Evolutionary conservation across 768 basidiomycete species (phyloP), one percentile per base, ranked within the genome.

Genomic region (Trametes sanguinea): DNA sequence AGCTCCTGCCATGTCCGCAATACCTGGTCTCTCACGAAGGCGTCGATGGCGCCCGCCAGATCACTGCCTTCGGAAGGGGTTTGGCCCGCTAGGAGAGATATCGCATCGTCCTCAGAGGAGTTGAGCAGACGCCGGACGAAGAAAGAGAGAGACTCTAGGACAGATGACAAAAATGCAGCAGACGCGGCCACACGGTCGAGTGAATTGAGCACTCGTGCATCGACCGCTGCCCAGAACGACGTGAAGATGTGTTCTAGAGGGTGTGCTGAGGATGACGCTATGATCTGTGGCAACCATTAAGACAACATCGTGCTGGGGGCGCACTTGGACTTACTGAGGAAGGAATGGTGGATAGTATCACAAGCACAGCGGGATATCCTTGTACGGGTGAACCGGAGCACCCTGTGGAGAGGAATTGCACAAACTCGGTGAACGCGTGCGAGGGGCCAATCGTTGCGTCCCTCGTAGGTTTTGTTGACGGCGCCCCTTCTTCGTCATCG

Each of bases 291-390:
- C 71, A 39, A 77, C 68, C 39, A 75, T 75, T 73, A 78, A 3
- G 42, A 51, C 11, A 29, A 9, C 2, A 32, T 32, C 33, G 17
- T 54, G 5, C 33, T 13, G 39, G 37, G 11, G 3, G 35, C 54
- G 37, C n/a, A 17, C 29, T 51, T 22, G 42, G 32, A 68, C 85
- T 53, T 74, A 92, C 90, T 44, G 80, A 77, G 11, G 80, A 72
- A 0, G 94, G 90, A 11, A 98, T 83, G 0, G 92, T 94, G 1
- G 93, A 90, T 13, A 98, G 71, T 29, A 95, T 80, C 29, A 97
- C 79, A 16, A 97, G 76, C 30, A 96, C 80, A 2, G 87, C 80
- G 0, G 93, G 94, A 72, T 97, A 98, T 2, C 90, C 90, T 65
- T 89, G 82, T 1, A 85, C 71, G 0, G 94, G 89, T 4, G 88